phyloP scores from a whole-genome alignment of 345 rosid genomes.

The Corymbia maculata region DNA sequence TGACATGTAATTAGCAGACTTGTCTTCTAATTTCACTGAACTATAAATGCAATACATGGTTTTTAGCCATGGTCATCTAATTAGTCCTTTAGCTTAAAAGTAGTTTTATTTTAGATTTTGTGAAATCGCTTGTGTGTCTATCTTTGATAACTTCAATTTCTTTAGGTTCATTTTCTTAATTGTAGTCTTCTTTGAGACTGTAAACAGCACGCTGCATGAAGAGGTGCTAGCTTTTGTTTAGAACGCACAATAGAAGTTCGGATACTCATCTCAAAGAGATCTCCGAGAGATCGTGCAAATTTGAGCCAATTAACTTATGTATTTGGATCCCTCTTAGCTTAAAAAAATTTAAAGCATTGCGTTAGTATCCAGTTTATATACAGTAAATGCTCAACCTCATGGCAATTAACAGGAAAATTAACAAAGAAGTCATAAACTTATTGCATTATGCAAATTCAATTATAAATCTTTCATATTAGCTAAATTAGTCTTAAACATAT shows the following conservation, averaged over 20 bases:
- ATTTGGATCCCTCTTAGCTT: background rate
- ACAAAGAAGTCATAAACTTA: background rate
- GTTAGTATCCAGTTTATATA: background rate
- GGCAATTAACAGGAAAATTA: background rate
- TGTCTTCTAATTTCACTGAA: background rate
- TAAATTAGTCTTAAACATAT: background rate
- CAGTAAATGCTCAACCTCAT: background rate
- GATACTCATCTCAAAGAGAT: background rate
- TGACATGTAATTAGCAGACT: background rate
- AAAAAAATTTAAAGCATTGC: background rate
- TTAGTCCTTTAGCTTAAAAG: background rate
- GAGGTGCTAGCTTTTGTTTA: background rate
- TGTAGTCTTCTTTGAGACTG: background rate
- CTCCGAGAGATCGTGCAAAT: background rate
- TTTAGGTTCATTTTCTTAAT: background rate
- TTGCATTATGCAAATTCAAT: background rate
- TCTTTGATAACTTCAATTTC: background rate
- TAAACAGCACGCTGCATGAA: background rate
- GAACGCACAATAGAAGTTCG: background rate
- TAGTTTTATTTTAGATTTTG: background rate
- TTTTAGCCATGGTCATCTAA: background rate
- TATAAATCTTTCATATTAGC: background rate
- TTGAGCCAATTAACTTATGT: background rate
- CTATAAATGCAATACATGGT: background rate
- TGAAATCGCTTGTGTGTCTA: background rate